These are phyloP conservation scores for Blastobotrys niveus DNA, from an alignment of 1,139 yeast species.

Conservation along the genomic window DNA sequence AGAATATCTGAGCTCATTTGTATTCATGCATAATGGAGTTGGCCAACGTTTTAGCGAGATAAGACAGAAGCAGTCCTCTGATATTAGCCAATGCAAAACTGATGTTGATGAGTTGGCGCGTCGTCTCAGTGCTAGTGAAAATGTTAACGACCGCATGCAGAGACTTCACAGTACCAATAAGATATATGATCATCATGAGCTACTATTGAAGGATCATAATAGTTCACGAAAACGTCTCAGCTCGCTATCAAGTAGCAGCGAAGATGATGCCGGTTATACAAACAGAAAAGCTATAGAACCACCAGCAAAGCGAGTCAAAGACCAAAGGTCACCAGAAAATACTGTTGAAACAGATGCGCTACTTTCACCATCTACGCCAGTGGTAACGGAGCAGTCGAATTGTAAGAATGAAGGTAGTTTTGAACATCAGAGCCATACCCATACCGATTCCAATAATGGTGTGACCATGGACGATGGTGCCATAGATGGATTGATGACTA, in stretches of 20 bases:
- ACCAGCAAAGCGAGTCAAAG: slow-evolving; percentile 8
- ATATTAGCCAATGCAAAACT: neutral
- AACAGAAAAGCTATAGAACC: too few relatives aligned
- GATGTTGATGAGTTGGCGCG: neutral
- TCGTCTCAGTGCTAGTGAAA: neutral
- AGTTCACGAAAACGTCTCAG: too few relatives aligned
- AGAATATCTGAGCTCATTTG: slow-evolving; percentile 26
- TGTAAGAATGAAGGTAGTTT: too few relatives aligned
- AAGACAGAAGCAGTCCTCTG: neutral
- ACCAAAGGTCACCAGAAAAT: neutral
- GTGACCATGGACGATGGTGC: too few relatives aligned
- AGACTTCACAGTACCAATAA: neutral
- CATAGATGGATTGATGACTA: too few relatives aligned
- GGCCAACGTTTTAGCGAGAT: neutral
- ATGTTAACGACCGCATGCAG: neutral
- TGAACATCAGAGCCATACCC: too few relatives aligned
- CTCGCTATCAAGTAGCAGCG: too few relatives aligned
- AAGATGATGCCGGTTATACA: too few relatives aligned
- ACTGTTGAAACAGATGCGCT: neutral
- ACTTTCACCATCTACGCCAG: slow-evolving; percentile 6
- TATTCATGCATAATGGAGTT: slow-evolving; percentile 18
- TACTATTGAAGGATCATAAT: too few relatives aligned
- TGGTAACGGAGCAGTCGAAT: too few relatives aligned
- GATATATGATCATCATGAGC: too few relatives aligned
- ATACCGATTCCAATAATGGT: too few relatives aligned